Base-by-base conservation (phyloP, 495 filamentous ascomycete genomes). In the Polyplosphaeria fusca region DNA sequence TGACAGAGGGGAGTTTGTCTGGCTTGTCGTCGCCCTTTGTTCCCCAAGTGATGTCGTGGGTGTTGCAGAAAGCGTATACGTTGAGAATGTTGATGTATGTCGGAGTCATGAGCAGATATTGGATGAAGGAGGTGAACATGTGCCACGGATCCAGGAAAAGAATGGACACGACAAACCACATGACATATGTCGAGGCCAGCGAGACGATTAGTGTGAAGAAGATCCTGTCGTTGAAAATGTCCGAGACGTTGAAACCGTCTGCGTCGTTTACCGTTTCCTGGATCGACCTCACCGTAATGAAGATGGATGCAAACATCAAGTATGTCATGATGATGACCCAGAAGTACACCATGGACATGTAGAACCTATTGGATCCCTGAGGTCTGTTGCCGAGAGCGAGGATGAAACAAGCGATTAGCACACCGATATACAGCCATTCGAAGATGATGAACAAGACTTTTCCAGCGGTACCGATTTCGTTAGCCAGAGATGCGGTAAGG, bases 131-230 rank as follows among this genome's bases (percentile, higher is more conserved):
- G 24, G 93, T 98, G 74, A 96, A 81, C 88, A 99, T 95, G 72
- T 99, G 94, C 91, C 91, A 99, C 1, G 94, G 94, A 69, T 99
- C 94, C 71, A 99, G 85, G 82, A 97, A 97, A 62, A 97, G 78
- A 58, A 99, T 81, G 12, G 91, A 95, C 3, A 88, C 85, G 35
- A 97, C 69, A 47, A 99, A 84, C 84, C 91, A 99, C 67, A 99
- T 85, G 61, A 93, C 75, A 72, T 95, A 99, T 25, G 94, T 99
- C 2, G 91, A 93, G 27, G 84, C 77, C 59, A 96, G 80, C 1
- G 90, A 95, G 14, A 99, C 81, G 61, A 99, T 89, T 41, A 99
- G 80, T 20, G 89, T 92, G 71, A 91, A 91, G 79, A 99, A 97
- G 40, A 93, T 78, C 44, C 83, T 75, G 72, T 97, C 95, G 58